Conservation (phyloP, 305 asterid species). For the Fraxinus sp. region DNA sequence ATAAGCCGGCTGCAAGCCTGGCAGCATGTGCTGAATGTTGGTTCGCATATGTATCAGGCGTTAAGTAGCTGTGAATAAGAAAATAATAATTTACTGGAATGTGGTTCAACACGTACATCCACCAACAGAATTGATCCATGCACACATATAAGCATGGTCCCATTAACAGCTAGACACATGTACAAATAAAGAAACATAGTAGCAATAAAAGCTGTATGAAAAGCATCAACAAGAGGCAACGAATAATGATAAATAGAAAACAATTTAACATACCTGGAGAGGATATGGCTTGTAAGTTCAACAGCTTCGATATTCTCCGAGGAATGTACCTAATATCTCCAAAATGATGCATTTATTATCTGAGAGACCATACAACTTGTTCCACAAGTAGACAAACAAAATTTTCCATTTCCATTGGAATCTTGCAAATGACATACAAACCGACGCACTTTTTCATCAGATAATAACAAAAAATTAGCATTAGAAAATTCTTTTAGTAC, state of each 20-base stretch:
- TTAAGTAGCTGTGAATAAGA: conserved; percentile 76
- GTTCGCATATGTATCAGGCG: conserved; percentile 95
- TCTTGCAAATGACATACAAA: conserved; percentile 22
- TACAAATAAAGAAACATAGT: conserved; percentile 11
- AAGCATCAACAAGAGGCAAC: conserved; percentile 4
- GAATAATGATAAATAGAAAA: conserved; percentile 17
- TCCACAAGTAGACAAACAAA: conserved; percentile 17
- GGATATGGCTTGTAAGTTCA: conserved; percentile 63
- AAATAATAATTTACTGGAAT: neutral
- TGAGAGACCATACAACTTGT: conserved; percentile 4
- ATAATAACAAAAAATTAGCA: conserved; percentile 13
- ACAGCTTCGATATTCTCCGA: conserved; percentile 79
- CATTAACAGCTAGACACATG: neutral
- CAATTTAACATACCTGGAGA: conserved; percentile 59
- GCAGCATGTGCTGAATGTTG: conserved; percentile 89
- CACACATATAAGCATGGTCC: conserved; percentile 10
- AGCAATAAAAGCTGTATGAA: conserved; percentile 14
- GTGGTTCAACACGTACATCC: neutral
- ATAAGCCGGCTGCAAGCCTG: conserved; percentile 95
- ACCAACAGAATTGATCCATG: conserved; percentile 4
- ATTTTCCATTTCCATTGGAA: neutral
- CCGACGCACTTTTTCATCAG: conserved; percentile 13
- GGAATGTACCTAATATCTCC: conserved; percentile 71
- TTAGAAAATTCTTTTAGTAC: neutral
- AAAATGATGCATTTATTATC: conserved; percentile 34